These are phyloP conservation scores for Pseudohalonectria lignicola DNA, from an alignment of 2,329 filamentous ascomycete species.

Conservation along the genomic window DNA sequence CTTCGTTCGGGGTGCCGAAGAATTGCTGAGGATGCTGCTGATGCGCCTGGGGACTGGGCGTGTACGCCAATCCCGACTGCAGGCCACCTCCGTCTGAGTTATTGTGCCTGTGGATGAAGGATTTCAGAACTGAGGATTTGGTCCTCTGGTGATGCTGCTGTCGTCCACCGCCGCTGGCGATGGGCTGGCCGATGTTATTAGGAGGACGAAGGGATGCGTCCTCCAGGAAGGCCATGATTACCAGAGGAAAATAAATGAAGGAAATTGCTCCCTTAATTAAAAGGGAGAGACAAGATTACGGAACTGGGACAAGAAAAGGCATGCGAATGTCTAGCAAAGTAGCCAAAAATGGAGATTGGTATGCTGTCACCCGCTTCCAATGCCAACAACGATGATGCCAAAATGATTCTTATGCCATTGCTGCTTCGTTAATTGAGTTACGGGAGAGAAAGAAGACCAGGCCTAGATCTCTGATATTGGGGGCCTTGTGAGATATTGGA, in stretches of 20 bases:
- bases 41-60: slow-evolving; percentile 11
- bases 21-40: slow-evolving; percentile 7
- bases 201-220: too few species aligned
- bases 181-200: background rate
- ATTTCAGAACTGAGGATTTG: slow-evolving; percentile 37
- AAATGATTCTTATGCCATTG: background rate
- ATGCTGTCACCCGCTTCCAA: too few species aligned
- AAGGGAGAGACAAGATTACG: background rate
- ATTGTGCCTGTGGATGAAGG: slow-evolving; percentile 34
- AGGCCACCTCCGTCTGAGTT: slow-evolving; percentile 30
- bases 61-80: slow-evolving; percentile 14
- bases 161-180: background rate
- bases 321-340: background rate
- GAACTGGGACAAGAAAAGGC: background rate
- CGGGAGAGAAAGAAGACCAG: too few species aligned
- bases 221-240: slow-evolving; percentile 7
- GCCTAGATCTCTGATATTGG: background rate
- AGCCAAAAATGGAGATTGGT: too few species aligned
- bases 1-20: slow-evolving; percentile 13
- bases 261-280: background rate
- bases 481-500: background rate
- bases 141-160: slow-evolving; percentile 25
- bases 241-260: slow-evolving; percentile 1
- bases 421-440: background rate
- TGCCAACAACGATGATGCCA: background rate